phyloP scores from a whole-genome alignment of 2,329 filamentous ascomycete species.

The Venturia aucupariae region DNA sequence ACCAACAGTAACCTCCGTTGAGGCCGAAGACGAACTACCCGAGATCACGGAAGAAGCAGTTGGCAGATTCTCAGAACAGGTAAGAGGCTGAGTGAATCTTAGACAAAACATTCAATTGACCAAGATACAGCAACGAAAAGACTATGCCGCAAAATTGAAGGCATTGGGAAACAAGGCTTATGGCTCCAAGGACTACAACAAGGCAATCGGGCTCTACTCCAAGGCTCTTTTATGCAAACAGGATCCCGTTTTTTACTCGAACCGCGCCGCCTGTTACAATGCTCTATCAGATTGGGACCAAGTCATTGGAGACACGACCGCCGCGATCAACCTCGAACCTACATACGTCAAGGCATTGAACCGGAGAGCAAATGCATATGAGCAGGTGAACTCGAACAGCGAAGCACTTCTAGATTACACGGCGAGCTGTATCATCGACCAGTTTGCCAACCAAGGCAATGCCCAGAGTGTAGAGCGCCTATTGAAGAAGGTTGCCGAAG shows the following conservation, averaged over 20 bases:
- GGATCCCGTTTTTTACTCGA: slow-evolving; percentile 97
- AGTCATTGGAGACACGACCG: slow-evolving; percentile 93
- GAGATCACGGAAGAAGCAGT: slow-evolving; percentile 40
- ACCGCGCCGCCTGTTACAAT: slow-evolving; percentile 95
- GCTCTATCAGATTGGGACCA: slow-evolving; percentile 88
- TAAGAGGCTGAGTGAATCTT: slow-evolving; percentile 15
- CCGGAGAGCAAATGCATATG: slow-evolving; percentile 91
- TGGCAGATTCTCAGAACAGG: slow-evolving; percentile 34
- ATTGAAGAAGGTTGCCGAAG: slow-evolving; percentile 92
- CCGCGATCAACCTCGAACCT: slow-evolving; percentile 83
- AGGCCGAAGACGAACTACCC: slow-evolving; percentile 37
- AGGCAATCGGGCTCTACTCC: slow-evolving; percentile 88
- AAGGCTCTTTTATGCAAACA: slow-evolving; percentile 95
- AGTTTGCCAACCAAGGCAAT: slow-evolving; percentile 84
- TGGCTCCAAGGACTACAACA: slow-evolving; percentile 84
- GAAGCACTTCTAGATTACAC: slow-evolving; percentile 96
- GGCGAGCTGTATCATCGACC: slow-evolving; percentile 97
- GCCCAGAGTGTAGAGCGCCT: slow-evolving; percentile 85
- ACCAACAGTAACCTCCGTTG: slow-evolving; percentile 22
- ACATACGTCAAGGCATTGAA: slow-evolving; percentile 98
- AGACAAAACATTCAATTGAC: not conserved
- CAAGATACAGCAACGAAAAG: slow-evolving; percentile 39
- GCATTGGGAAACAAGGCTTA: slow-evolving; percentile 95
- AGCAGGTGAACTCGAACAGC: slow-evolving; percentile 82
- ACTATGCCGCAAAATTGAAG: slow-evolving; percentile 86